Base-by-base conservation (phyloP, 345 rosid genomes). In the Pistacia integerrima region DNA sequence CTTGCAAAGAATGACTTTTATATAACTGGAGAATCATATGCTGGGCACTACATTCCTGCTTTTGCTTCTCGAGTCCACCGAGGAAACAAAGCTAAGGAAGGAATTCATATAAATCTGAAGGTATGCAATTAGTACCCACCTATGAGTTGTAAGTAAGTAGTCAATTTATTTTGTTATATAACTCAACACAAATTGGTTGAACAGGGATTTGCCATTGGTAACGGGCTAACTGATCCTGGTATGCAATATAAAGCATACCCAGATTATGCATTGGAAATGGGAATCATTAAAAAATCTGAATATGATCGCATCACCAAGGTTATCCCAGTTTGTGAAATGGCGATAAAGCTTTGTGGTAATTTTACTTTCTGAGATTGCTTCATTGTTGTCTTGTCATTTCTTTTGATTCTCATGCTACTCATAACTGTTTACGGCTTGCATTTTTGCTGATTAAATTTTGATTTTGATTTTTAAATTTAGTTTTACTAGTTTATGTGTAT, bases 11-110 rank as follows among this genome's bases (percentile, higher is more conserved):
- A 97, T 56, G 98, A 94, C 82, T 97, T 97, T 73, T 97, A 82
- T 84, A 92, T 97, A 58, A 97, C 99, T 16, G 99, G 98, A 70
- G 99, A 97, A 84, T 97, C 99, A 75, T 97, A 94, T 84, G 98
- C 98, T 81, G 99, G 99, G 74, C 99, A 97, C 86, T 97, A 97
- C 70, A 97, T 97, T 78, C 99, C 98, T 25, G 98, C 99, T 74
- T 86, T 97, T 85, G 99, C 99, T 82, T 74, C 97, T 72, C 90
- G 98, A 62, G 90, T 97, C 80, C 93, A 94, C 86, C 78, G 1
- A 78, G 99, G 97, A 83, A 97, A 97, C 89, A 92, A 94, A 83
- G 97, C 93, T 84, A 86, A 90, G 56, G 95, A 91, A 72, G 99
- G 99, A 66, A 80, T 89, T 76, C 97, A 89, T 72, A 75, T 97